A percentile compares a stretch with the other conserved stretches of the same genome.
These are phyloP conservation scores for Blastobotrys terrestris DNA, from an alignment of 805 yeast species.

Conservation along the genomic window DNA sequence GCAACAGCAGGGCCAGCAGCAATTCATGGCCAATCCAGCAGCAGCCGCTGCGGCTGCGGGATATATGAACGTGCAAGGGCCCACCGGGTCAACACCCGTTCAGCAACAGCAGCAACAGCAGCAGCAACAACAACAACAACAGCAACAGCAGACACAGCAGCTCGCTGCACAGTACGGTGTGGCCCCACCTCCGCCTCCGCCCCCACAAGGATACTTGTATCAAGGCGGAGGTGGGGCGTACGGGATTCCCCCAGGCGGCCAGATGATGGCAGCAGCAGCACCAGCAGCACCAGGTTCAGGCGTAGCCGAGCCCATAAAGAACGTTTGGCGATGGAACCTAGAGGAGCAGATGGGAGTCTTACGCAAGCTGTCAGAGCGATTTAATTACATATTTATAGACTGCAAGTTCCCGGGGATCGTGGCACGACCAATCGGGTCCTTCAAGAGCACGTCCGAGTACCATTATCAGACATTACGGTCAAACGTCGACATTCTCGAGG, in stretches of 20 bases:
- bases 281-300: constrained; percentile 16
- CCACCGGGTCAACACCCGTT: constrained; percentile 21
- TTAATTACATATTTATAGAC: constrained; percentile 47
- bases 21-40: constrained; percentile 3
- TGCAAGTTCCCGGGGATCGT: constrained; percentile 96
- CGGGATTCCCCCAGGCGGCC: constrained; percentile 17
- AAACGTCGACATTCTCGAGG: constrained; percentile 78
- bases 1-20: constrained; percentile 2
- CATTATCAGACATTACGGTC: constrained; percentile 93
- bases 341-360: constrained; percentile 35
- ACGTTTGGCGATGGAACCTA: constrained; percentile 39
- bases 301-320: constrained; percentile 22
- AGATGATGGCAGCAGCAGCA: constrained; percentile 15
- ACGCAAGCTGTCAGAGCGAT: constrained; percentile 32
- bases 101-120: constrained; percentile 23
- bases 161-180: constrained; percentile 11
- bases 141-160: constrained; percentile 15
- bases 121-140: constrained; percentile 18
- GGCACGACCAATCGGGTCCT: constrained; percentile 92
- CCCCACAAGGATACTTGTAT: constrained; percentile 5
- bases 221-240: constrained; percentile 12
- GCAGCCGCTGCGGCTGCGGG: constrained; percentile 2
- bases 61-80: constrained; percentile 2
- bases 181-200: neutral
- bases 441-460: constrained; percentile 82